Conservation (phyloP, 805 yeast genomes). For the Lipomyces sp. region DNA sequence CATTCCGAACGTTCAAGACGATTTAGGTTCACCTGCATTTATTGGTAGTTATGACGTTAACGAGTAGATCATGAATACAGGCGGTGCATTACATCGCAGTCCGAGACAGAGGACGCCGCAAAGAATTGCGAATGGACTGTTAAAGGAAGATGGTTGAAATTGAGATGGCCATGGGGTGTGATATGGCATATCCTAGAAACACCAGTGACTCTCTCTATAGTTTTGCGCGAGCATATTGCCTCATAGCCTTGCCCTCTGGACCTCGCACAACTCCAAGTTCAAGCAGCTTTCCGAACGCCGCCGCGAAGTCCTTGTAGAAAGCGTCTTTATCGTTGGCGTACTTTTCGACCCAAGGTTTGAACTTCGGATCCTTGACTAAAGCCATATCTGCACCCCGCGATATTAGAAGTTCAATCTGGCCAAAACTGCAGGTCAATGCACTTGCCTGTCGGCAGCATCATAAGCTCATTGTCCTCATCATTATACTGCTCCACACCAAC, state of each 20-base stretch:
- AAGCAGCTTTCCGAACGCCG: slow-evolving; percentile 68
- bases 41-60: too few species aligned
- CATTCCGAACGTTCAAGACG: too few species aligned
- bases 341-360: slow-evolving; percentile 62
- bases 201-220: background rate
- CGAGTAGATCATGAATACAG: too few species aligned
- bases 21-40: too few species aligned
- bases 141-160: too few species aligned
- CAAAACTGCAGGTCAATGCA: background rate
- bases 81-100: too few species aligned
- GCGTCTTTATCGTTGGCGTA: slow-evolving; percentile 69
- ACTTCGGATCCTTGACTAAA: slow-evolving; percentile 63
- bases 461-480: slow-evolving; percentile 63
- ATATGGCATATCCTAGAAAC: background rate
- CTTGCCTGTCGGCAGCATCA: slow-evolving; percentile 76
- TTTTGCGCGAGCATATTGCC: slow-evolving; percentile 21
- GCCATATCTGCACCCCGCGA: slow-evolving; percentile 58
- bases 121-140: too few species aligned
- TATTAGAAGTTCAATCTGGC: background rate
- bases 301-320: slow-evolving; percentile 68
- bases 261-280: slow-evolving; percentile 79
- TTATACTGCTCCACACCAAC: slow-evolving; percentile 59
- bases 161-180: background rate
- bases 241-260: slow-evolving; percentile 43
- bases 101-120: too few species aligned